Conservation (phyloP, 1,284 basidiomycete species). For the Apiotrichum mycotoxinovorans region DNA sequence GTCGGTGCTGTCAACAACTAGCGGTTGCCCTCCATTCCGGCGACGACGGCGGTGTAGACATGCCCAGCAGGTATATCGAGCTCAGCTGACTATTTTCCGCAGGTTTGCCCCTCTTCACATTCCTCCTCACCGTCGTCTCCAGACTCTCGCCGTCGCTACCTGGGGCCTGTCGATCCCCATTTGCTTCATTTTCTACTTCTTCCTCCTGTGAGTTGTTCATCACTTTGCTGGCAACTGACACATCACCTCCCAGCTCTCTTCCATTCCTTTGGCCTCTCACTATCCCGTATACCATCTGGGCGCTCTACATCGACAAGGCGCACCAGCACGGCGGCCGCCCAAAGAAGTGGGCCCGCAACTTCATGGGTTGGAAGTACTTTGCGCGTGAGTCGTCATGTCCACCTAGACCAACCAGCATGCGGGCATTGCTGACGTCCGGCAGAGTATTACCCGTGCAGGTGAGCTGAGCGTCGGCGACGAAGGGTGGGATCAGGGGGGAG, state of each 20-base stretch:
- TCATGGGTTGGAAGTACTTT: conserved; percentile 64
- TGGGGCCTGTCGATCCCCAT: conserved; percentile 80
- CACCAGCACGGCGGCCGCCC: conserved; percentile 74
- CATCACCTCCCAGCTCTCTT: conserved; percentile 62
- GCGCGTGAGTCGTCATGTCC: conserved; percentile 26
- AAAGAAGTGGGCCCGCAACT: conserved; percentile 70
- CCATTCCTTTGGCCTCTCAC: conserved; percentile 85
- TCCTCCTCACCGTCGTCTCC: conserved; percentile 60
- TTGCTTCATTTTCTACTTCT: conserved; percentile 65
- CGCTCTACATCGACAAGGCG: conserved; percentile 65
- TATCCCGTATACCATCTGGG: conserved; percentile 78
- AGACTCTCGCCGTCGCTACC: conserved; percentile 78
- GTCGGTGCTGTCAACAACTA: background rate
- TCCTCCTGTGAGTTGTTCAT: conserved; percentile 64
- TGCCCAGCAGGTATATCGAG: too few species aligned
- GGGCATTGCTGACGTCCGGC: conserved; percentile 55
- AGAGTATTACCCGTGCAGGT: conserved; percentile 76
- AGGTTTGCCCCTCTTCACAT: conserved; percentile 50
- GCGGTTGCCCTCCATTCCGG: too few species aligned
- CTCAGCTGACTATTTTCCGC: background rate
- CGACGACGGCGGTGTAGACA: too few species aligned
- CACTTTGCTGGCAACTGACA: background rate
- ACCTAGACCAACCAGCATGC: too few species aligned
- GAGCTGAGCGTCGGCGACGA: conserved; percentile 5
- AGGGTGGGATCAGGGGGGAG: too few species aligned